Evolutionary conservation across 176 grass and related monocot species (phyloP).

Genomic region (Chloris gayana): DNA sequence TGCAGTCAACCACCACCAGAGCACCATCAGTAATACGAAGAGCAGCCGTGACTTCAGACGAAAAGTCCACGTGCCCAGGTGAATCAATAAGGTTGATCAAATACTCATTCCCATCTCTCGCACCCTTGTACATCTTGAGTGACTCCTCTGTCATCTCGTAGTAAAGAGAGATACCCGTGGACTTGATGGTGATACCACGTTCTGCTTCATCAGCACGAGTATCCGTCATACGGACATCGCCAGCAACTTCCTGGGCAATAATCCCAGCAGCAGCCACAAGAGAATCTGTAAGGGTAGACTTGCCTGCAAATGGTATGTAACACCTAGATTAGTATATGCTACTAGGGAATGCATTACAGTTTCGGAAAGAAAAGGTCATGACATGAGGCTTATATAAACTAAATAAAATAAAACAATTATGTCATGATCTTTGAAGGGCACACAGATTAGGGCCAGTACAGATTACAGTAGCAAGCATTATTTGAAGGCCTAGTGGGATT

Average conservation of each 20-base stretch:
- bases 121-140: conserved; percentile 61
- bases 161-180: conserved; percentile 77
- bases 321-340: neutral
- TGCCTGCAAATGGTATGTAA: conserved; percentile 44
- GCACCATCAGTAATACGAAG: conserved; percentile 82
- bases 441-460: neutral
- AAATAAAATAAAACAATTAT: too few species aligned
- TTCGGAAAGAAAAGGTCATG: neutral
- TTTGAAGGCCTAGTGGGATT: neutral
- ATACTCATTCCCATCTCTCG: conserved; percentile 58
- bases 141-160: conserved; percentile 76
- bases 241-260: conserved; percentile 72
- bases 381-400: neutral
- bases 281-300: conserved; percentile 85
- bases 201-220: conserved; percentile 81
- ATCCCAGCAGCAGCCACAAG: conserved; percentile 86
- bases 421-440: neutral
- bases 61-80: conserved; percentile 81
- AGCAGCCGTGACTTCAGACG: conserved; percentile 72
- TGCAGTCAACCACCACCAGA: conserved; percentile 73
- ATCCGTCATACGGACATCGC: conserved; percentile 87
- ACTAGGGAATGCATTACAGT: neutral
- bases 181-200: conserved; percentile 73
- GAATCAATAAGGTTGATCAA: conserved; percentile 84
- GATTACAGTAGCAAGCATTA: neutral